Base-by-base conservation (phyloP, 768 basidiomycete species). In the Suillus occidentalis region DNA sequence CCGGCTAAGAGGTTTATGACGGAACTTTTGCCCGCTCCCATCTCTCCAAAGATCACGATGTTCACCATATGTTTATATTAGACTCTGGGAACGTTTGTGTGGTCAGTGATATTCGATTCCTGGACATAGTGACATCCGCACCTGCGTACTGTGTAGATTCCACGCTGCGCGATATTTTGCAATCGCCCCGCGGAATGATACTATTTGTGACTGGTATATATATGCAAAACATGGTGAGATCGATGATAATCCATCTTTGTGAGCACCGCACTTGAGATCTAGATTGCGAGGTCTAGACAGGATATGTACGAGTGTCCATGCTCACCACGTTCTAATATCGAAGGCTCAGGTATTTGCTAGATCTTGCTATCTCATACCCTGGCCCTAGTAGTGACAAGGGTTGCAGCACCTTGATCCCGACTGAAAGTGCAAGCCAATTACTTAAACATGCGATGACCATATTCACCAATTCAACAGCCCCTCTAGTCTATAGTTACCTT, bases 1-100 rank as follows among this genome's bases (percentile, higher is more conserved):
- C 75, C 75, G 57, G 75, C 69, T 53, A 75, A 69, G 67, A 76
- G 66, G 56, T 76, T 77, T 68, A 76, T 73, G 65, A 77, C 72
- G 14, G 75, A 76, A 65, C 76, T 76, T 69, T 76, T 76, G 16
- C 75, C 75, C 5, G 76, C 66, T 18, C 82, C 82, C 0, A 76
- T 77, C 66, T 82, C 81, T 12, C 83, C 83, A 62, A 83, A 83
- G 1, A 83, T 50, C 45, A 83, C 73, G 61, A 82, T 72, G 63
- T 81, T 83, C 53, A 74, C 39, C 39, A 42, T 59, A 34, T n/a
- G 34, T 36, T 7, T 55, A 34, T 53, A 53, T 31, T 53, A 6
- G 18, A 34, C 57, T 40, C 25, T 7, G 8, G 18, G 12, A 13
- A 28, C 28, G 28, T 28, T 20, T 28, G 3, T 59, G 25, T 20